Base-by-base conservation (phyloP, 2,329 filamentous ascomycete species). In the Elsinoe arachidis region DNA sequence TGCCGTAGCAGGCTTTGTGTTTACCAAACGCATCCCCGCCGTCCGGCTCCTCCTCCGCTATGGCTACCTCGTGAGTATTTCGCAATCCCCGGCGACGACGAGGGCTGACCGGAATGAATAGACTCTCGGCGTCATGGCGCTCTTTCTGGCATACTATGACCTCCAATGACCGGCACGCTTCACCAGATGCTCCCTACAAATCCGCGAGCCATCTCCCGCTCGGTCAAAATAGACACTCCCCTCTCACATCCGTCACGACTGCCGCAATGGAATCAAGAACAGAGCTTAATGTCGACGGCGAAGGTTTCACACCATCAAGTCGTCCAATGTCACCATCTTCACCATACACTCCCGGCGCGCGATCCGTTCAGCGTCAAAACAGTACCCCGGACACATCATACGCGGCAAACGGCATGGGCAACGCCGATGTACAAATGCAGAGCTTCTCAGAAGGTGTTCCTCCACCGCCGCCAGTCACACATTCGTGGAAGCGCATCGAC, bases 401-500 rank as follows among this genome's bases (percentile, higher is more conserved):
- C 23, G 46, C 44, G 4, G 84, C 87, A 65, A 88, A 93, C 68
- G 83, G 83, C 59, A 81, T 85, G 63, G 84, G 74, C 75, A 83
- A 75, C 4, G 88, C 88, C 63, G 92, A 96, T 72, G 96, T 99
- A 61, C 92, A 87, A 64, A 93, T 99, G 89, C 93, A 96, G 74
- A 87, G 87, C 61, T 99, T 99, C 74, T 84, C 87, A 67, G 91
- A 96, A 64, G 93, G 93, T 57, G 80, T 90, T 21, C 91, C 93
- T 2, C 93, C 93, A 2, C 84, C 93, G 6, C 93, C 93, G 2
- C 90, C 93, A 5, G 85, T 95, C 38, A 72, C 78, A 51, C 91
- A 96, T 74, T 95, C 92, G 12, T 99, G 93, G 93, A 85, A 81
- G 69, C 88, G 91, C 72, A 96, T 99, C 68, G 92, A 97, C 70